Percentiles rank a stretch among this genome's conserved stretches.
phyloP scores from a whole-genome alignment of 495 filamentous ascomycete species.

The Neurospora sp. region DNA sequence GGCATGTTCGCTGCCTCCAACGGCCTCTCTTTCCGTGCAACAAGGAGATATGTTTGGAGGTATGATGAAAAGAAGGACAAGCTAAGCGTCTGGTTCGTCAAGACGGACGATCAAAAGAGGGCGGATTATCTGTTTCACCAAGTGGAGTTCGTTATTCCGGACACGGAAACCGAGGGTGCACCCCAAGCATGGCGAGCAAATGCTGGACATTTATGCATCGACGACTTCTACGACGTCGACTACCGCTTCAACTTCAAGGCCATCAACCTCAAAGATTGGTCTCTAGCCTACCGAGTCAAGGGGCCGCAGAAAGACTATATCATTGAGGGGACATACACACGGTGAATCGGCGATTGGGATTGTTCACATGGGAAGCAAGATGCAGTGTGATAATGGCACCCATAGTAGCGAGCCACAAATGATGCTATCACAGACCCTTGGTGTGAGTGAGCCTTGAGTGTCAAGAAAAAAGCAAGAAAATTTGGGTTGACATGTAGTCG shows the following conservation, averaged over 20 bases:
- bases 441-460: background rate
- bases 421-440: background rate
- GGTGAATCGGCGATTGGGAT: conserved; percentile 7
- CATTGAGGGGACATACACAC: conserved; percentile 39
- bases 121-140: conserved; percentile 62
- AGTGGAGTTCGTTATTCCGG: conserved; percentile 30
- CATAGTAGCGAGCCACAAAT: background rate
- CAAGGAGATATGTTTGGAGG: conserved; percentile 46
- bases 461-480: background rate
- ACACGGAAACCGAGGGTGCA: conserved; percentile 2
- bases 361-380: background rate
- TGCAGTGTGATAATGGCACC: background rate
- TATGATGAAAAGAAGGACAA: conserved; percentile 43
- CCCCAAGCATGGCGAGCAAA: conserved; percentile 43
- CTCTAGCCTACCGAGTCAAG: conserved; percentile 48
- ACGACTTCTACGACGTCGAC: conserved; percentile 53
- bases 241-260: conserved; percentile 51
- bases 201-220: conserved; percentile 50
- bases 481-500: background rate
- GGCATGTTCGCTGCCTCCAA: conserved; percentile 45
- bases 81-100: conserved; percentile 60
- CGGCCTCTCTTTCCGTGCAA: conserved; percentile 37
- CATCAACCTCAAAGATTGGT: conserved; percentile 43
- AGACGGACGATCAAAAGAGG: conserved; percentile 40
- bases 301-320: conserved; percentile 63